These are phyloP conservation scores for Tuber magnatum DNA, from an alignment of 495 filamentous ascomycete genomes.

Conservation along the genomic window DNA sequence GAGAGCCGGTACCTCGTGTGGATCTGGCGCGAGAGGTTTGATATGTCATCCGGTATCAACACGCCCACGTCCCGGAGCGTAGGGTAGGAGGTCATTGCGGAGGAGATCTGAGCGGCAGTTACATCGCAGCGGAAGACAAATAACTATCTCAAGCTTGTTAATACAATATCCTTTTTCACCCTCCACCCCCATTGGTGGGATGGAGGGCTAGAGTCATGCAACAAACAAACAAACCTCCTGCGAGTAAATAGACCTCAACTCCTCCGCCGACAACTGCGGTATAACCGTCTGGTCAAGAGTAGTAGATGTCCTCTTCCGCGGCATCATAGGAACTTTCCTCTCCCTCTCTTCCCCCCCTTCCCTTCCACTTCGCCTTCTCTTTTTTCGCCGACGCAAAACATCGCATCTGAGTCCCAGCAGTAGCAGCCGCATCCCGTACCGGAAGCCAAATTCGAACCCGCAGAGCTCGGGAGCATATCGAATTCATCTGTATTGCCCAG, in stretches of 20 bases:
- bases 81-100: conserved; percentile 36
- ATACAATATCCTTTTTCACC: not conserved
- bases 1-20: conserved; percentile 37
- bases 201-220: not conserved
- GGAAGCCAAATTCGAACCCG: not conserved
- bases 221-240: conserved; percentile 32
- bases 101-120: conserved; percentile 30
- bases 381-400: not conserved
- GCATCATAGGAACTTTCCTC: not conserved
- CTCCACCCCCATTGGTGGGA: not conserved
- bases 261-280: conserved; percentile 27
- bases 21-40: conserved; percentile 40
- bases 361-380: not conserved
- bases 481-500: not conserved
- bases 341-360: not conserved
- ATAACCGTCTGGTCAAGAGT: conserved; percentile 16
- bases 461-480: not conserved
- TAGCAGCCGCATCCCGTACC: not conserved
- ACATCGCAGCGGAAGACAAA: conserved; percentile 42
- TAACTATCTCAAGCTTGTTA: conserved; percentile 21
- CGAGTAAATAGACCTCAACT: conserved; percentile 34
- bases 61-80: conserved; percentile 31
- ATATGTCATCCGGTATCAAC: conserved; percentile 31
- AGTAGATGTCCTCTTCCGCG: conserved; percentile 18
- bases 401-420: not conserved